Base-by-base conservation (phyloP, 2,329 filamentous ascomycete species). In the Lomentospora prolificans region DNA sequence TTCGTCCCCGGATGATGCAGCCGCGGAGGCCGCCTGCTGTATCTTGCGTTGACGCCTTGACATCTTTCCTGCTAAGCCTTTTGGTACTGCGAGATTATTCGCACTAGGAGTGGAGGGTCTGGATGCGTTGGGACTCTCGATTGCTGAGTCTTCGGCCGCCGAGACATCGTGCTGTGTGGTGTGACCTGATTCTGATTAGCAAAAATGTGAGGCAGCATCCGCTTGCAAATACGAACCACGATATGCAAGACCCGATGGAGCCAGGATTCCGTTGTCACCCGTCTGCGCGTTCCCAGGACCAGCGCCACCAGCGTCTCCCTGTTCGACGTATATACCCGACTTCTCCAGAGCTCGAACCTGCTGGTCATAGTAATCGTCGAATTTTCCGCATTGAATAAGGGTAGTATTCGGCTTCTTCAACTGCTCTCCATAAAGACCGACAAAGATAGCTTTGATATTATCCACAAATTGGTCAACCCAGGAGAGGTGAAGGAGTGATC, bases 401-500 rank as follows among this genome's bases (percentile, higher is more conserved):
- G 87, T 90, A 9, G 85, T 88, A 66, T 92, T 82, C 25, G 87
- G 82, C 63, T 88, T 88, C 68, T 84, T 90, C 56, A 99, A 75
- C 69, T 96, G 87, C 57, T 94, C 86, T 62, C 85, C 88, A 69
- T 97, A 99, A 27, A 96, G 79, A 61, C 90, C 88, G 61, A 94
- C 80, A 66, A 97, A 99, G 31, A 99, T 85, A 8, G 88, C 90
- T 68, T 86, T 89, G 64, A 97, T 90, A 65, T 97, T 95, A 66
- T 96, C 92, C 62, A 99, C 84, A 51, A 99, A 85, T 69, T 94
- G 90, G 70, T 99, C 94, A 61, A 97, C 89, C 94, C 95, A 99
- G 10, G 89, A 91, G 7, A 99, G 81, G 70, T 96, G 91, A 28
- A 99, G 80, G 30, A 99, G 82, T 39, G 91, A 96, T 67, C 95